Conservation (phyloP, 108 stramenopile species). For the Skeletonema grethae region DNA sequence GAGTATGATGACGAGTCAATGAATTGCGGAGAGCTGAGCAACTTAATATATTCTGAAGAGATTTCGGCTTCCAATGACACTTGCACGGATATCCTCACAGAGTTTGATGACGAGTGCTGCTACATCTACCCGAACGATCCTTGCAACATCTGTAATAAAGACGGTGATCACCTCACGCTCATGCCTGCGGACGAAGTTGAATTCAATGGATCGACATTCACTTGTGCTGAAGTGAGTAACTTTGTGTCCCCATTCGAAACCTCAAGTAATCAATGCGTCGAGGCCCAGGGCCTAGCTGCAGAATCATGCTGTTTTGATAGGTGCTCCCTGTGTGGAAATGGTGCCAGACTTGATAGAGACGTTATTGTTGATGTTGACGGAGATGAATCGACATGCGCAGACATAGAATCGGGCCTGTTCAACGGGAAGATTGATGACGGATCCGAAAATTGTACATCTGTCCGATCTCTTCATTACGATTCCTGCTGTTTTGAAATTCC, state of each 20-base stretch:
- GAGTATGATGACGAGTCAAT: conserved; percentile 34
- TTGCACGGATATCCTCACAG: conserved; percentile 34
- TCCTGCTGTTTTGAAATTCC: conserved; percentile 51
- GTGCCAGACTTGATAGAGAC: conserved; percentile 43
- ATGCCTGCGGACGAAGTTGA: conserved; percentile 44
- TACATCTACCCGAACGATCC: conserved; percentile 41
- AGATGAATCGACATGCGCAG: conserved; percentile 27
- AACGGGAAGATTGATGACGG: conserved; percentile 29
- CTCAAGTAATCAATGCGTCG: conserved; percentile 34
- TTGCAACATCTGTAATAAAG: conserved; percentile 38
- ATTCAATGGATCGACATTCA: conserved; percentile 35
- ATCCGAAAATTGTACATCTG: conserved; percentile 32
- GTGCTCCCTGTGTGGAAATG: conserved; percentile 46
- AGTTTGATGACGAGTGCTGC: conserved; percentile 35
- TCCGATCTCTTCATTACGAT: conserved; percentile 40
- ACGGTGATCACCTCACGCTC: conserved; percentile 32
- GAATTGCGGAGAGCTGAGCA: conserved; percentile 46
- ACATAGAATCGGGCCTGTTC: conserved; percentile 37
- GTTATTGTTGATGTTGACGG: conserved; percentile 39
- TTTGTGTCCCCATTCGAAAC: conserved; percentile 46
- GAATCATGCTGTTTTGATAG: conserved; percentile 46
- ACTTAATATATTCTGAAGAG: conserved; percentile 28
- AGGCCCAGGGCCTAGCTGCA: conserved; percentile 13
- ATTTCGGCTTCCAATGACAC: conserved; percentile 23
- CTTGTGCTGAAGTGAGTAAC: conserved; percentile 49